Percentiles rank a stretch among this genome's conserved stretches.
These are phyloP conservation scores for Solanum chilense DNA, from an alignment of 257 asterid species.

Conservation along the genomic window DNA sequence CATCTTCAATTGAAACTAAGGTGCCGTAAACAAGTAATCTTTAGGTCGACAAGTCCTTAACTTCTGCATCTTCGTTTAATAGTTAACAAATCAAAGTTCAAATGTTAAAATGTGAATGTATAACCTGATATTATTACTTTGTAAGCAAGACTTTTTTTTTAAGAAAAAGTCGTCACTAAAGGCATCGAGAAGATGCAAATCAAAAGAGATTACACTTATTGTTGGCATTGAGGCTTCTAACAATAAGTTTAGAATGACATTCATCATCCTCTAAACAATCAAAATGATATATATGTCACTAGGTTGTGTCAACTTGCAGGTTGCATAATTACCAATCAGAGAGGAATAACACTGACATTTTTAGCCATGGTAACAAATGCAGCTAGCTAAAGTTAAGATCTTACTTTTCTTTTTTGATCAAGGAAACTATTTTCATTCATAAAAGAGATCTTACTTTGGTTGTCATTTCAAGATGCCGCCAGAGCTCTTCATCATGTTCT, in stretches of 20 bases:
- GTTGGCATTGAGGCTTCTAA: not conserved
- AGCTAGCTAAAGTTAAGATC: not conserved
- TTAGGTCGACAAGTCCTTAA: not conserved
- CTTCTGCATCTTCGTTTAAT: not conserved
- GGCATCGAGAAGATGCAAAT: not conserved
- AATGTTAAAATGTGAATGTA: not conserved
- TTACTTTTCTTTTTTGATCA: constrained; percentile 30
- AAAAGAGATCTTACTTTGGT: constrained; percentile 47
- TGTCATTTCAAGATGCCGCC: constrained; percentile 98
- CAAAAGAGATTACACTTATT: not conserved
- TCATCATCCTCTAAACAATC: not conserved
- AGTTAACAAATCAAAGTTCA: not conserved
- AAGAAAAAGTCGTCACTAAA: not conserved
- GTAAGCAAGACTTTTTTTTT: not conserved
- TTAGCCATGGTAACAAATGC: not conserved
- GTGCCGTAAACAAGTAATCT: not conserved
- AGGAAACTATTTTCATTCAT: not conserved
- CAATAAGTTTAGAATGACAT: not conserved
- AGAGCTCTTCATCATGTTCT: constrained; percentile 95
- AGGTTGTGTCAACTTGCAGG: not conserved
- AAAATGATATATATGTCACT: not conserved
- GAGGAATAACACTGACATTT: not conserved
- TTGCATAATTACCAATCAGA: not conserved
- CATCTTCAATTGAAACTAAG: not conserved
- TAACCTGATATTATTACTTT: not conserved